A percentile compares a stretch with the other conserved stretches of the same genome.
phyloP scores from a whole-genome alignment of 106 monocot species.

The Apostasia ramifera region DNA sequence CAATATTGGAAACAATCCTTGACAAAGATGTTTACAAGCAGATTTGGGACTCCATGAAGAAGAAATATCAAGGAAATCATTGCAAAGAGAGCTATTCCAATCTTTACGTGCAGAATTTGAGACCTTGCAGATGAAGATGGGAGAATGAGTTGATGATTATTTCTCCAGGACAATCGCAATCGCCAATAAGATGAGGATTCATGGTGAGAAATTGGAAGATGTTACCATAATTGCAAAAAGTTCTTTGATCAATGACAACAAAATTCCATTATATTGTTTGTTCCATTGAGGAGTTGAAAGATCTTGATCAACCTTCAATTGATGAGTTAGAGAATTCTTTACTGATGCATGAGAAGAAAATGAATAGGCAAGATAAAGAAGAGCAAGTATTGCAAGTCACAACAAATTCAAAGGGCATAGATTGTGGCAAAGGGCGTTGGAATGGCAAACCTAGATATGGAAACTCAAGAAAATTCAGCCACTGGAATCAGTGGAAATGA shows the following conservation, averaged over 20 bases:
- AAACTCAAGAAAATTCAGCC: too few species aligned
- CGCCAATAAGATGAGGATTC: background rate
- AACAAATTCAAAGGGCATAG: too few species aligned
- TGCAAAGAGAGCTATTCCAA: background rate
- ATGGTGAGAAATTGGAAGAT: background rate
- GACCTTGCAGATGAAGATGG: background rate
- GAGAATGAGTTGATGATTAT: background rate
- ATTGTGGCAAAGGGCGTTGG: too few species aligned
- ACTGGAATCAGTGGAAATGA: too few species aligned
- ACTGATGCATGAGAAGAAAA: background rate
- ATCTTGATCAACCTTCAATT: background rate
- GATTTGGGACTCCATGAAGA: constrained; percentile 5
- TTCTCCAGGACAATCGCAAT: constrained; percentile 1
- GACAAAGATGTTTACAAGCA: background rate
- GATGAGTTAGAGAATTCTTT: constrained; percentile 3
- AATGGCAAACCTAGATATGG: too few species aligned
- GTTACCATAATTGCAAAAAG: background rate
- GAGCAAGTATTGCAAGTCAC: background rate
- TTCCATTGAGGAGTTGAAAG: constrained; percentile 6
- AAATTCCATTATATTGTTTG: constrained; percentile 10
- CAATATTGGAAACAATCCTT: background rate
- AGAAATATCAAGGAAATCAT: background rate
- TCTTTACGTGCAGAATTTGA: background rate
- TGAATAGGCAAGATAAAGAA: background rate
- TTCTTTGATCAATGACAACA: constrained; percentile 2